Evolutionary conservation across 768 basidiomycete species (phyloP).

Genomic region (Trametes meyenii): DNA sequence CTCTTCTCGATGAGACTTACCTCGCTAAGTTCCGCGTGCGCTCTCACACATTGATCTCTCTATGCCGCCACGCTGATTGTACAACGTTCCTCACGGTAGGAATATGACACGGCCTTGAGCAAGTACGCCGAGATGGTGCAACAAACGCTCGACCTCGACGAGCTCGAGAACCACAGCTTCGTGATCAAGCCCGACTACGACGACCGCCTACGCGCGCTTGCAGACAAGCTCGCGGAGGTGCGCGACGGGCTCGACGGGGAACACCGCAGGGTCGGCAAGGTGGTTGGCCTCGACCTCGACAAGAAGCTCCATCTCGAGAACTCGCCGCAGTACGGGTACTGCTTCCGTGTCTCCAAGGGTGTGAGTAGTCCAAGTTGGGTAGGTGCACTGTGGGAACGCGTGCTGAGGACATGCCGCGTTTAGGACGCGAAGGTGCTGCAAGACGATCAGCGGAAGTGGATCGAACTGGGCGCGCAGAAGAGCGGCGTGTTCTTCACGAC

Average conservation of each 20-base stretch:
- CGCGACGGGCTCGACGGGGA: slow-evolving; percentile 85
- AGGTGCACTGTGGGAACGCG: neutral
- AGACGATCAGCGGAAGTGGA: slow-evolving; percentile 62
- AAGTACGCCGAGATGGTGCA: slow-evolving; percentile 96
- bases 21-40: slow-evolving; percentile 60
- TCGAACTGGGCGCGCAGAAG: slow-evolving; percentile 84
- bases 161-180: slow-evolving; percentile 83
- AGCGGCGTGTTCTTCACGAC: slow-evolving; percentile 91
- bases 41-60: too few species aligned
- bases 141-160: slow-evolving; percentile 88
- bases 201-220: slow-evolving; percentile 65
- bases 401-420: neutral
- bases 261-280: slow-evolving; percentile 67
- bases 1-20: slow-evolving; percentile 71
- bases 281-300: slow-evolving; percentile 81
- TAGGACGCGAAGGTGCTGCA: slow-evolving; percentile 81
- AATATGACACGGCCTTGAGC: slow-evolving; percentile 59
- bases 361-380: slow-evolving; percentile 45
- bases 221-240: slow-evolving; percentile 64
- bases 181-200: slow-evolving; percentile 95
- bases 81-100: slow-evolving; percentile 42
- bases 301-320: slow-evolving; percentile 97
- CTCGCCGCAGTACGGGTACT: slow-evolving; percentile 86
- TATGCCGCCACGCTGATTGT: too few species aligned
- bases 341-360: slow-evolving; percentile 89